These are phyloP conservation scores for Zalerion maritima DNA, from an alignment of 495 filamentous ascomycete genomes.

Conservation along the genomic window DNA sequence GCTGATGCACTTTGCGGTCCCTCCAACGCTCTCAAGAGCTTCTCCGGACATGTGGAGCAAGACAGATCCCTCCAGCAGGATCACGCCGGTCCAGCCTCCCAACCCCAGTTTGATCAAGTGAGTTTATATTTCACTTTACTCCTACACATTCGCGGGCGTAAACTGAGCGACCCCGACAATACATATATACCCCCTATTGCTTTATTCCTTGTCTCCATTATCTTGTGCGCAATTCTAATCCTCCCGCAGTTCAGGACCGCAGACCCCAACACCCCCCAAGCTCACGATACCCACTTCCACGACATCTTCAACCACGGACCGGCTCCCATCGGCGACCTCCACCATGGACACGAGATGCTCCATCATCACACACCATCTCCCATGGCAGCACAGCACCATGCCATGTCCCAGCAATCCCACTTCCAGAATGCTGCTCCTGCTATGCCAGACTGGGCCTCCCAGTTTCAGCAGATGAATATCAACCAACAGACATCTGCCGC, in stretches of 20 bases:
- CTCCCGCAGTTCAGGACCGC: neutral
- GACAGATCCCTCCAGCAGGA: slow-evolving; percentile 82
- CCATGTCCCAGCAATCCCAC: neutral
- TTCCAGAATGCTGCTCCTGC: slow-evolving; percentile 1
- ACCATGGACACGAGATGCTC: slow-evolving; percentile 3
- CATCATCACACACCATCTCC: neutral
- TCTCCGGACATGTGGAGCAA: slow-evolving; percentile 63
- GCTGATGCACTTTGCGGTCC: slow-evolving; percentile 76
- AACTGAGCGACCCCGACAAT: neutral
- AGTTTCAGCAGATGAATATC: slow-evolving; percentile 19
- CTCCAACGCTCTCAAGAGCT: slow-evolving; percentile 73
- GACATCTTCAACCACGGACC: slow-evolving; percentile 11
- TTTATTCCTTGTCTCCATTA: neutral
- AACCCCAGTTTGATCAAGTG: slow-evolving; percentile 4
- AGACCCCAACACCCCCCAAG: slow-evolving; percentile 6
- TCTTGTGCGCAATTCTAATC: neutral
- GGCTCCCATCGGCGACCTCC: slow-evolving; percentile 4
- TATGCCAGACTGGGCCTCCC: slow-evolving; percentile 12
- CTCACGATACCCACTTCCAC: slow-evolving; percentile 9
- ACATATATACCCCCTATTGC: neutral
- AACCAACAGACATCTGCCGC: neutral
- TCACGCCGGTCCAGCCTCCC: slow-evolving; percentile 23
- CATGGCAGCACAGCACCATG: neutral
- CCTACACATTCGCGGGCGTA: no score
- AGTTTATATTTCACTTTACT: no score